Evolutionary conservation across 108 stramenopile genomes (phyloP), one percentile per base, ranked within the genome.

Genomic region (Aurantiochytrium sp.): DNA sequence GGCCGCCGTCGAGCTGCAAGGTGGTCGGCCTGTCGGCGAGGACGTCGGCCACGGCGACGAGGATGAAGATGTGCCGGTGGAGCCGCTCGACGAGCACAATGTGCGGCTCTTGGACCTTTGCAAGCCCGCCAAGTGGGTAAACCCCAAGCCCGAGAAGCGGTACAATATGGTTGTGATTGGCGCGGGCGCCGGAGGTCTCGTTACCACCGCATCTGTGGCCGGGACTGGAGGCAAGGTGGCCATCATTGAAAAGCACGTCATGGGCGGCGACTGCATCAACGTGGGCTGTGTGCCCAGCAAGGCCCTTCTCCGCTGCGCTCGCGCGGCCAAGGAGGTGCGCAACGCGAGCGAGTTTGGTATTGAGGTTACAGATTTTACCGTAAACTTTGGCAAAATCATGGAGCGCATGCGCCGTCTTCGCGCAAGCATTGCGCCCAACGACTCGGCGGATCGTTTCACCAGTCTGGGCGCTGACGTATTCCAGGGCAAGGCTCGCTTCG

Each of bases 221-320:
- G 95, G 94, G 12, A 92, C 96, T 43, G 96, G 96, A 25, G 95
- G 93, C 87, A 92, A 92, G 44, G 95, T 95, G 19, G 96, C 96
- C 21, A 69, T 97, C 72, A 96, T 97, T 60, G 97, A 97, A 92
- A 95, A 90, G 69, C 91, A 96, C 89, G 76, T 95, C 60, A 88
- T 97, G 72, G 97, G 97, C 59, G 97, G 97, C 25, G 97, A 97
- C 91, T 96, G 95, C 88, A 91, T 96, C n/a, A 96, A 96, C 91
- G 95, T 96, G 0, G 98, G 98, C 59, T 98, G 98, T 91, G 97
- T 98, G 49, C 98, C 98, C 4, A 95, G 94, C 87, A 98, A 98
- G 92, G 97, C 97, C 0, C 92, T 98, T 87, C 89, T 98, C 44
- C 93, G 95, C 60, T 95, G 94, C 49, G 97, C 64, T 6, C 64